Evolutionary conservation across 164 flowering plant species (phyloP).

Genomic region (Vitis rotundifolia): DNA sequence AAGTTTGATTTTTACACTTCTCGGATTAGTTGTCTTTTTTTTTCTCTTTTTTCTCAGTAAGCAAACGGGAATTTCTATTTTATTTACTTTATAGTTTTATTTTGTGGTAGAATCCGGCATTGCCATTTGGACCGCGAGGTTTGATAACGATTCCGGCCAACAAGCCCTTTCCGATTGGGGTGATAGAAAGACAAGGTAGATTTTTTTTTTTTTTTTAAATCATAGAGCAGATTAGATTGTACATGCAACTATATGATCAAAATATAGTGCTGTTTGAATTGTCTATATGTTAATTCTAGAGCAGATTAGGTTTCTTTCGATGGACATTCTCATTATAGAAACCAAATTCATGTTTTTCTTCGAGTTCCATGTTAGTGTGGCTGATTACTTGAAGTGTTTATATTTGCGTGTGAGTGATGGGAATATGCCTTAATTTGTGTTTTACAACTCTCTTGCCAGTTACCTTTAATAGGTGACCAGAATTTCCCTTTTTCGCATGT

Average conservation of each 20-base stretch:
- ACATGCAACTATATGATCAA: not conserved
- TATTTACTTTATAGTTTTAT: not conserved
- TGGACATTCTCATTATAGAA: too few species aligned
- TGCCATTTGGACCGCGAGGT: conserved; percentile 70
- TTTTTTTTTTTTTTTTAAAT: not conserved
- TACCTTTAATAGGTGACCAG: too few species aligned
- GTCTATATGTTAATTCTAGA: too few species aligned
- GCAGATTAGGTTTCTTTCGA: too few species aligned
- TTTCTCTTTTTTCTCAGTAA: not conserved
- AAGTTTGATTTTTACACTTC: not conserved
- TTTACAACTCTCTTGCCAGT: too few species aligned
- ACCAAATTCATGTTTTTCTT: too few species aligned
- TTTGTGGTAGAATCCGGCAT: conserved; percentile 69
- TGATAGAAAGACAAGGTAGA: conserved; percentile 56
- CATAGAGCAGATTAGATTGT: not conserved
- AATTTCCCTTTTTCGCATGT: too few species aligned
- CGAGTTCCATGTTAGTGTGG: too few species aligned
- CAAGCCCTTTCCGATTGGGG: conserved; percentile 66
- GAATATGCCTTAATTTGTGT: too few species aligned
- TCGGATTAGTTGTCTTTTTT: not conserved
- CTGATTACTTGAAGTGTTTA: too few species aligned
- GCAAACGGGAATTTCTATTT: not conserved
- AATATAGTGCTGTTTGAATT: too few species aligned
- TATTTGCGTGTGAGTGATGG: too few species aligned
- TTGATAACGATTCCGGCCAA: conserved; percentile 44